Evolutionary conservation across 257 asterid genomes (phyloP).

Genomic region (Thymus quinquecostatus): DNA sequence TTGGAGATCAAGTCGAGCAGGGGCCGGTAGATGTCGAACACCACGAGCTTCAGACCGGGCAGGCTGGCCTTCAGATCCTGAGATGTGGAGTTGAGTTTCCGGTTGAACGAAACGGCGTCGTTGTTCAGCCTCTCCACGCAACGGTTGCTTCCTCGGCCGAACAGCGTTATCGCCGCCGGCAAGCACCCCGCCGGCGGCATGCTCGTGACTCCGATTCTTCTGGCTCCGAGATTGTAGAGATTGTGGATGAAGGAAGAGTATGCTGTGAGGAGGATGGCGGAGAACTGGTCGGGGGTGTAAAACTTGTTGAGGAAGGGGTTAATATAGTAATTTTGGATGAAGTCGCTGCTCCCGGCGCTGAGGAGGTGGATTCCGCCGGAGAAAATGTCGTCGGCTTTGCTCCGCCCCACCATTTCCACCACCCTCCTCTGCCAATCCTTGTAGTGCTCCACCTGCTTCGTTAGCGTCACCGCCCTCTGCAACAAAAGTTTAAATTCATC

Average conservation of each 20-base stretch:
- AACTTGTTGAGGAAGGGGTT: conserved; percentile 55
- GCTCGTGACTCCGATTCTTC: conserved; percentile 75
- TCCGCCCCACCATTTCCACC: conserved; percentile 58
- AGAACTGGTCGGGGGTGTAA: conserved; percentile 60
- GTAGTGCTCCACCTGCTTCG: conserved; percentile 61
- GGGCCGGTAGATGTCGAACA: conserved; percentile 76
- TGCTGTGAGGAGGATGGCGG: conserved; percentile 60
- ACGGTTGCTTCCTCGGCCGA: conserved; percentile 63
- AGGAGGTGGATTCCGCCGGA: conserved; percentile 70
- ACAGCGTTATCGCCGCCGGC: conserved; percentile 82
- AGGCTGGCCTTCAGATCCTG: conserved; percentile 53
- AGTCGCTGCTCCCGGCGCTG: conserved; percentile 92
- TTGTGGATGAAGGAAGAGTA: conserved; percentile 61
- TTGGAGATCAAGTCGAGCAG: conserved; percentile 58
- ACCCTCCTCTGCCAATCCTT: conserved; percentile 71
- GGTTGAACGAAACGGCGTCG: conserved; percentile 68
- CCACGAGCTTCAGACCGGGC: conserved; percentile 76
- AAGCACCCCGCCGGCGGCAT: conserved; percentile 86
- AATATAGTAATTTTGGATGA: conserved; percentile 74
- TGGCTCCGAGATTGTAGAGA: conserved; percentile 62
- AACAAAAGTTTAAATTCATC: too few species aligned
- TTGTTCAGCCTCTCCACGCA: conserved; percentile 67
- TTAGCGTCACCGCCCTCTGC: conserved; percentile 69
- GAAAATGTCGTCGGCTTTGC: conserved; percentile 52
- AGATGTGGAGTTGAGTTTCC: conserved; percentile 64